Evolutionary conservation across 768 basidiomycete species (phyloP), one percentile per base, ranked within the genome.

Genomic region (Asterophora parasitica): DNA sequence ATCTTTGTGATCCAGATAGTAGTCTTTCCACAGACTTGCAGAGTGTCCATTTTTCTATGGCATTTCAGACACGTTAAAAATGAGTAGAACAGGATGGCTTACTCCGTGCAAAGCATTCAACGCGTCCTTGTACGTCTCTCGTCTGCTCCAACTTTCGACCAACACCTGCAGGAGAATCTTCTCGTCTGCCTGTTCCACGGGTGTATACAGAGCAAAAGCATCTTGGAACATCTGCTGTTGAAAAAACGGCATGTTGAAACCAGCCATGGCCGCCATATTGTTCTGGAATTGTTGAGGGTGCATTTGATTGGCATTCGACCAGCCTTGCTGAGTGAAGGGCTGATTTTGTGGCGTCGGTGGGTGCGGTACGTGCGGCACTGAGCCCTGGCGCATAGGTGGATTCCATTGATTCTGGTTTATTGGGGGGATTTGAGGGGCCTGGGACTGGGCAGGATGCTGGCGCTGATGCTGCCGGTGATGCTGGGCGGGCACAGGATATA

Each of bases 21-120:
- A 87, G 56, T 89, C 87, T 58, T 88, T 88, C 86, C 86, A 89
- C 17, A 84, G 64, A 60, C 73, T 81, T 31, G 83, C 76, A 13
- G 74, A 71, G 58, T 78, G 76, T 4, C 70, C 71, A 48, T 73
- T 73, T 61, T 60, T 72, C 78, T 79, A 20, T 41, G 30, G 37
- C 12, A 20, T 32, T 34, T 61, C n/a, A 61, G 59, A 57, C 46
- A 48, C 48, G 51, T 50, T 38, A 39, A 47, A 31, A 15, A 50
- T n/a, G 23, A 10, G n/a, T 31, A 52, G 39, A 41, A 20, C 10
- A 31, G 12, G 26, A 31, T 28, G 13, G 63, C 79, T 54, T 60
- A 85, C 85, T 27, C 81, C 80, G 57, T 87, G 83, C 13, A 88
- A 65, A 37, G 69, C 67, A 51, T 87, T 83, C n/a, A 88, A 61